Conservation (phyloP, 805 yeast genomes). For the Ogataea naganishii region DNA sequence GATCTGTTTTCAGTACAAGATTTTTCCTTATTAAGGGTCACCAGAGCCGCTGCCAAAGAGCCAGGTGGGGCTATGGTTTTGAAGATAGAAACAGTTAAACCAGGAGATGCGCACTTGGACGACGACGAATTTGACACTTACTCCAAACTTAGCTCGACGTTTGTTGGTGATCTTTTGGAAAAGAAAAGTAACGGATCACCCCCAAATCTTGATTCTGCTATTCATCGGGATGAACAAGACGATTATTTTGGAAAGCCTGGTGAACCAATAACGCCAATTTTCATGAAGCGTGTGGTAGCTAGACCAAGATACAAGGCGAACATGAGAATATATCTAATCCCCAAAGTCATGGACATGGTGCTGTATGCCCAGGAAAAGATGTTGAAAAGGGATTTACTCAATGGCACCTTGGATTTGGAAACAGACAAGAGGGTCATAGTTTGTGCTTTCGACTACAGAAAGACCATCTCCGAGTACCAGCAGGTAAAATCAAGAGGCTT, state of each 20-base stretch:
- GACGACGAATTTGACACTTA: constrained; percentile 34
- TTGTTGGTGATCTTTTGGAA: too few species aligned
- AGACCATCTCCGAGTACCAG: constrained; percentile 6
- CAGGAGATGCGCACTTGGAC: constrained; percentile 40
- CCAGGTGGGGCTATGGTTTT: constrained; percentile 42
- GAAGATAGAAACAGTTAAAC: constrained; percentile 46
- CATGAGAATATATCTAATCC: constrained; percentile 53
- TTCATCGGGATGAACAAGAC: constrained; percentile 12
- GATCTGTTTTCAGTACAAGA: constrained; percentile 31
- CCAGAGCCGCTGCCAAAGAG: constrained; percentile 46
- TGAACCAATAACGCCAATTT: constrained; percentile 38
- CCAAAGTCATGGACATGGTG: constrained; percentile 28
- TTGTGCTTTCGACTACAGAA: constrained; percentile 21
- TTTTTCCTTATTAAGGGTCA: constrained; percentile 40
- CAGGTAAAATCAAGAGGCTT: neutral
- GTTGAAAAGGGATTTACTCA: constrained; percentile 41
- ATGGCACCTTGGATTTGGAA: constrained; percentile 36
- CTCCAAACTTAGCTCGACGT: constrained; percentile 6
- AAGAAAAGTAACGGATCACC: too few species aligned
- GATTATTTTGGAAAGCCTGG: constrained; percentile 26
- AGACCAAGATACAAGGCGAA: constrained; percentile 55
- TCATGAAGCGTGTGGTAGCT: constrained; percentile 48
- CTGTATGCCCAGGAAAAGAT: constrained; percentile 40
- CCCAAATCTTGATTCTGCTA: constrained; percentile 3
- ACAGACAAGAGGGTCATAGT: constrained; percentile 16